Percentiles rank a stretch among this genome's conserved stretches.
Conservation (phyloP, 257 asterid species). For the Paulownia fortunei region DNA sequence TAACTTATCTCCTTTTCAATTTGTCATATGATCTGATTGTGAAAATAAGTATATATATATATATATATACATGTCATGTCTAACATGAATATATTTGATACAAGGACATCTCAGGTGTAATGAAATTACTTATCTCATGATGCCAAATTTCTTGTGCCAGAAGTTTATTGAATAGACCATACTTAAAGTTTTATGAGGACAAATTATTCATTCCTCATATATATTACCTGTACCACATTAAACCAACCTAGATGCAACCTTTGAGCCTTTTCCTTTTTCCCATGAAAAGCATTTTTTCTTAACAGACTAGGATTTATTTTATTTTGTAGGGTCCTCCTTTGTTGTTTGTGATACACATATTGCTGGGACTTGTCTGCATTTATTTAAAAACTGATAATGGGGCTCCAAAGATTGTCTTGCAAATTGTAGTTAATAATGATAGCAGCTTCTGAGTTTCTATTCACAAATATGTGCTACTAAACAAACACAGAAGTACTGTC, state of each 20-base stretch:
- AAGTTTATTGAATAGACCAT: background rate
- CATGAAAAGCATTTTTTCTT: background rate
- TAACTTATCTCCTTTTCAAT: conserved; percentile 11
- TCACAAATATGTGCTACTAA: background rate
- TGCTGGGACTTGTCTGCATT: background rate
- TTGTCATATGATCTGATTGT: conserved; percentile 24
- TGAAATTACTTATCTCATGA: background rate
- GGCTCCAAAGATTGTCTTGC: no score
- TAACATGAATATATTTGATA: background rate
- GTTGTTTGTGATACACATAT: background rate
- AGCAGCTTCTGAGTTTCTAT: no score
- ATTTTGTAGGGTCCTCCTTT: background rate
- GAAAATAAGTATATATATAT: no score
- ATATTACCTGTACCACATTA: background rate
- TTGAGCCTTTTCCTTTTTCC: background rate
- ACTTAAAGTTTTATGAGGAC: background rate
- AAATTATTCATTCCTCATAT: background rate
- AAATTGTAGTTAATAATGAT: no score
- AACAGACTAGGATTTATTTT: background rate
- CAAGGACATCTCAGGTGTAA: background rate
- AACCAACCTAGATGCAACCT: background rate
- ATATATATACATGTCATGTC: no score
- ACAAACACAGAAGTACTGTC: background rate
- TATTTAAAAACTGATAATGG: background rate
- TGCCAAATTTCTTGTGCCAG: background rate